A percentile compares a stretch with the other conserved stretches of the same genome.
phyloP scores from a whole-genome alignment of 148 eudicot species.

The Amaranthus hypochondriacus region DNA sequence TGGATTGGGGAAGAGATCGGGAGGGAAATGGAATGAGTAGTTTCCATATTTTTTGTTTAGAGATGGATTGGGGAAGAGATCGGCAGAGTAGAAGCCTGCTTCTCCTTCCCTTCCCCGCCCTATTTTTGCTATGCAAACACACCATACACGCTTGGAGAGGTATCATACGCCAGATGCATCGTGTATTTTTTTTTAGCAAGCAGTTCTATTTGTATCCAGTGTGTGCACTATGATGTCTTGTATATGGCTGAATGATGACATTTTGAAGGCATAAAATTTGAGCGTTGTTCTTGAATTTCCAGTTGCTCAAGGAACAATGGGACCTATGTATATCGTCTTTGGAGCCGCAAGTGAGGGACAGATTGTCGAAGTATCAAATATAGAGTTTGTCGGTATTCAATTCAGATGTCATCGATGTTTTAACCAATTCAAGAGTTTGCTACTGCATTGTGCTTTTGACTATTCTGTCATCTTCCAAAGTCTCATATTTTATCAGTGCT shows the following conservation, averaged over 20 bases:
- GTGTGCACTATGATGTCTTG: neutral
- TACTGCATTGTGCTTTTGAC: slow-evolving; percentile 8
- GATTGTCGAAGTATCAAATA: slow-evolving; percentile 61
- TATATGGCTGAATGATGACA: neutral
- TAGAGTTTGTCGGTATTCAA: slow-evolving; percentile 12
- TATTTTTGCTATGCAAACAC: no score
- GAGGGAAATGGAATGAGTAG: no score
- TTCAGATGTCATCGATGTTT: neutral
- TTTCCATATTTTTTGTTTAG: no score
- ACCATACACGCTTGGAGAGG: no score
- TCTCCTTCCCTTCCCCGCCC: neutral
- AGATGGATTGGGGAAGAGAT: neutral
- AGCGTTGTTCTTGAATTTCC: slow-evolving; percentile 5
- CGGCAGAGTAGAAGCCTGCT: neutral
- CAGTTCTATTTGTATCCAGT: neutral
- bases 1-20: no score
- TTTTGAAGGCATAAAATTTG: neutral
- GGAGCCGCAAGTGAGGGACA: slow-evolving; percentile 69
- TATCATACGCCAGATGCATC: neutral
- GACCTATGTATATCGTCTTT: slow-evolving; percentile 82
- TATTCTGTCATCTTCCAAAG: slow-evolving; percentile 1
- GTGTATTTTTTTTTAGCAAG: neutral
- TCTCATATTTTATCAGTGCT: slow-evolving; percentile 8
- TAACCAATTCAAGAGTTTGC: neutral
- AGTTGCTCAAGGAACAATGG: slow-evolving; percentile 91